Percentiles rank a stretch among this genome's conserved stretches.
Conservation (phyloP, 2,329 filamentous ascomycete genomes). For the Delphinella strobiligena region DNA sequence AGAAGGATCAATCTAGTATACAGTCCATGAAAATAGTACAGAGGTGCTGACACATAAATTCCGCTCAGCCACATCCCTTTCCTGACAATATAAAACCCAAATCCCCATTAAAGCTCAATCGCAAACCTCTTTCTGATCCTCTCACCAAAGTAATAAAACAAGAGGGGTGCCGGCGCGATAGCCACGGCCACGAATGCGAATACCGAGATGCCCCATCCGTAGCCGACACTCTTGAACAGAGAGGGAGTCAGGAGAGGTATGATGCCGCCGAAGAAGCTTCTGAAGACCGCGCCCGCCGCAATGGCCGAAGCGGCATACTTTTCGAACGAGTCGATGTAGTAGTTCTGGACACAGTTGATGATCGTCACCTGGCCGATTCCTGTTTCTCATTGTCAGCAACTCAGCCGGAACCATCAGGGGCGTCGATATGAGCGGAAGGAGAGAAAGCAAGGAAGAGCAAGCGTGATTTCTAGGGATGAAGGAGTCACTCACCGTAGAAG, state of each 20-base stretch:
- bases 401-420: too few relatives aligned
- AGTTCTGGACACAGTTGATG: constrained; percentile 42
- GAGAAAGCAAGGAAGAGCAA: too few relatives aligned
- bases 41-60: too few relatives aligned
- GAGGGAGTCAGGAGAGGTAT: constrained; percentile 34
- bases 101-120: constrained; percentile 19
- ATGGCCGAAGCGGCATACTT: constrained; percentile 39
- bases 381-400: too few relatives aligned
- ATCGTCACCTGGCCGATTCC: constrained; percentile 42
- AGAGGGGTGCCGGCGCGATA: constrained; percentile 36
- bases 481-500: constrained; percentile 40
- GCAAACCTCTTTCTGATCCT: constrained; percentile 33
- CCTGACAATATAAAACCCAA: too few relatives aligned
- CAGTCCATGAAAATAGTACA: too few relatives aligned
- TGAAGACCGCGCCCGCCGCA: constrained; percentile 37
- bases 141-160: constrained; percentile 38
- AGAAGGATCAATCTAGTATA: too few relatives aligned
- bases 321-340: constrained; percentile 42
- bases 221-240: constrained; percentile 32
- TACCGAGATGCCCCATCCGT: constrained; percentile 39
- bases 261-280: constrained; percentile 34
- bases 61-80: too few relatives aligned
- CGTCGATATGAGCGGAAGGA: too few relatives aligned
- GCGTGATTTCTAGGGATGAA: too few relatives aligned
- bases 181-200: constrained; percentile 34